Evolutionary conservation across 2,329 filamentous ascomycete genomes (phyloP).

Genomic region (Annulohypoxylon truncatum): DNA sequence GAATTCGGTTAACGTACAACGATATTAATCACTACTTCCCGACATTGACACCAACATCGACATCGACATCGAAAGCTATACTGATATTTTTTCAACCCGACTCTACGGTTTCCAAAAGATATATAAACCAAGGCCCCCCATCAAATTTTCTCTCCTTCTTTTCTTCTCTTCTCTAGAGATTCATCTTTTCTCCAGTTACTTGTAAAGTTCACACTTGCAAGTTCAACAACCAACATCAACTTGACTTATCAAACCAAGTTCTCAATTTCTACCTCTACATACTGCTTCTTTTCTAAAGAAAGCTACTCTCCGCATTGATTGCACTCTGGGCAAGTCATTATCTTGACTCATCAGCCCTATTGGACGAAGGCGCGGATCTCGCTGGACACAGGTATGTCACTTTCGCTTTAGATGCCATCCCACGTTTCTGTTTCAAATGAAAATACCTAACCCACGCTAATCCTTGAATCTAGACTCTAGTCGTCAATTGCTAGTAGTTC

Average conservation of each 20-base stretch:
- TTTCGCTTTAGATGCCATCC: background rate
- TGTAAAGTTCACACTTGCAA: background rate
- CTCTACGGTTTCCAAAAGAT: background rate
- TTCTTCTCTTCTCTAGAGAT: background rate
- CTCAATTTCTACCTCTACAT: background rate
- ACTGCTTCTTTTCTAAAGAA: background rate
- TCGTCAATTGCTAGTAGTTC: background rate
- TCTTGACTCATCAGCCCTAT: background rate
- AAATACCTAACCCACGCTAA: background rate
- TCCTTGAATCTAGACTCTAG: background rate
- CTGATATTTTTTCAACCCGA: background rate
- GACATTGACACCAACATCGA: background rate
- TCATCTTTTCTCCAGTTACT: background rate
- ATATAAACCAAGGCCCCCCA: background rate
- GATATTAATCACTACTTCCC: background rate
- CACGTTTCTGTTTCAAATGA: background rate
- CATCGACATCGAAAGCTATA: background rate
- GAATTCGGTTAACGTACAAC: constrained; percentile 17
- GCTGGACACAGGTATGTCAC: background rate
- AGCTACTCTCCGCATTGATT: background rate
- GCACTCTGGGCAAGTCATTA: background rate
- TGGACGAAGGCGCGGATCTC: background rate
- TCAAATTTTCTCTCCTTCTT: background rate
- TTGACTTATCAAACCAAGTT: background rate
- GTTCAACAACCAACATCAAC: background rate